phyloP scores from a whole-genome alignment of 169 alveolate genomes.

The Miamiensis avidus region DNA sequence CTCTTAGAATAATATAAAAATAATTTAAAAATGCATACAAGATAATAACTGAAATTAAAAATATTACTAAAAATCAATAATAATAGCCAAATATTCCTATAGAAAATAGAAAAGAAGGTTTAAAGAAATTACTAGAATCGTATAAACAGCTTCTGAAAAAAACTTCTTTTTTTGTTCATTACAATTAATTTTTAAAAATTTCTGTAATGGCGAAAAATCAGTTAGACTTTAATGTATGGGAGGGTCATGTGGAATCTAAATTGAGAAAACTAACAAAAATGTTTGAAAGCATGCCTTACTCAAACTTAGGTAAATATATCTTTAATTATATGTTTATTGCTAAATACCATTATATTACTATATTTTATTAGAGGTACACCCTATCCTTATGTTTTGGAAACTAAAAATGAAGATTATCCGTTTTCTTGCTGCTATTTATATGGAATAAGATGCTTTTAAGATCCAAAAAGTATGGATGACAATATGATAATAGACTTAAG shows the following conservation, averaged over 20 bases:
- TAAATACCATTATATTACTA: too few relatives aligned
- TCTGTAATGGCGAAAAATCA: conserved; percentile 57
- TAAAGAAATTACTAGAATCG: conserved; percentile 9
- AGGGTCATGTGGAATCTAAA: conserved; percentile 75
- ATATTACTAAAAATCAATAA: conserved; percentile 28
- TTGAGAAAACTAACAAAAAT: conserved; percentile 56
- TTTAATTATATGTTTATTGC: too few relatives aligned
- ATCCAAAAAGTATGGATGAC: too few relatives aligned
- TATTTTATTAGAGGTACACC: conserved; percentile 20
- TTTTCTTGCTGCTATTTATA: not conserved
- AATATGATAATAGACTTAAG: too few relatives aligned
- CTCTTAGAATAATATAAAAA: conserved; percentile 67
- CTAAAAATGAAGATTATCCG: not conserved
- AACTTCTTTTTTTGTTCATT: conserved; percentile 47
- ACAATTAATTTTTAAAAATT: conserved; percentile 59
- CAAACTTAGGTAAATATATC: too few relatives aligned
- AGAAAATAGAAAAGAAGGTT: conserved; percentile 18
- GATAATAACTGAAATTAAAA: conserved; percentile 49
- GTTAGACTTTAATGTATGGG: conserved; percentile 65
- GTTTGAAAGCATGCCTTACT: conserved; percentile 20
- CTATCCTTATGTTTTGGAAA: conserved; percentile 19
- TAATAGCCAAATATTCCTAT: conserved; percentile 27
- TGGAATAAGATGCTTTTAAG: too few relatives aligned
- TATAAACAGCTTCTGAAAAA: not conserved
- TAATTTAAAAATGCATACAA: conserved; percentile 63